A percentile compares a stretch with the other conserved stretches of the same genome.
phyloP scores from a whole-genome alignment of 805 yeast species.

The Suhomyces faveliae region DNA sequence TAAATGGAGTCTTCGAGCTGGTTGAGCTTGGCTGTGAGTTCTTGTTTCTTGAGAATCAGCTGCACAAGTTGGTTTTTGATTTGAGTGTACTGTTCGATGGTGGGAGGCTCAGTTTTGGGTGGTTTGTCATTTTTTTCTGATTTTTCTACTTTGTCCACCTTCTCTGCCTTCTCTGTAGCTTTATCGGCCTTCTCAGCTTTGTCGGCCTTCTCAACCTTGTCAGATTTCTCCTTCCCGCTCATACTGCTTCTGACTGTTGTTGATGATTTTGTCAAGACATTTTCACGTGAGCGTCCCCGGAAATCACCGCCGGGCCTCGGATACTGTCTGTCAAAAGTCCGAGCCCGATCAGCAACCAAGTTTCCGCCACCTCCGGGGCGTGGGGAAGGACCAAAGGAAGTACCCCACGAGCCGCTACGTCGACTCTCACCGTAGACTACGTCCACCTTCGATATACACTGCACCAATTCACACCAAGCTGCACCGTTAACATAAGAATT shows the following conservation, averaged over 20 bases:
- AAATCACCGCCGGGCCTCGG: conserved; percentile 3
- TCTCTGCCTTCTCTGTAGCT: neutral
- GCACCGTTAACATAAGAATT: too few relatives aligned
- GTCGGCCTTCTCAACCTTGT: too few relatives aligned
- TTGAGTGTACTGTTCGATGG: conserved; percentile 56
- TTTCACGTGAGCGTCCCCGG: conserved; percentile 3
- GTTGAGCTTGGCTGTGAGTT: conserved; percentile 61
- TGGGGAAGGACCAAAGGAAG: neutral
- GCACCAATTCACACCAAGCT: too few relatives aligned
- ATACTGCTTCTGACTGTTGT: neutral
- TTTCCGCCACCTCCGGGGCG: neutral
- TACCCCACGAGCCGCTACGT: too few relatives aligned
- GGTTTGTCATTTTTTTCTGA: neutral
- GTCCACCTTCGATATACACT: too few relatives aligned
- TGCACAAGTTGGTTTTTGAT: conserved; percentile 65
- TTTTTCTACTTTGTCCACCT: too few relatives aligned
- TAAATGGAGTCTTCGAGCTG: conserved; percentile 74
- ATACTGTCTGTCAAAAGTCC: conserved; percentile 6
- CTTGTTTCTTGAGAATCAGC: conserved; percentile 58
- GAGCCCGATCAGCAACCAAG: conserved; percentile 9
- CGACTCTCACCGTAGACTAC: too few relatives aligned
- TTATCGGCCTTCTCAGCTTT: neutral
- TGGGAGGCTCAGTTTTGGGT: conserved; percentile 14
- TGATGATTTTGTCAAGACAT: neutral
- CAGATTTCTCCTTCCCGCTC: neutral